phyloP scores from a whole-genome alignment of 2,329 filamentous ascomycete genomes.

The Xylariaceae sp. region DNA sequence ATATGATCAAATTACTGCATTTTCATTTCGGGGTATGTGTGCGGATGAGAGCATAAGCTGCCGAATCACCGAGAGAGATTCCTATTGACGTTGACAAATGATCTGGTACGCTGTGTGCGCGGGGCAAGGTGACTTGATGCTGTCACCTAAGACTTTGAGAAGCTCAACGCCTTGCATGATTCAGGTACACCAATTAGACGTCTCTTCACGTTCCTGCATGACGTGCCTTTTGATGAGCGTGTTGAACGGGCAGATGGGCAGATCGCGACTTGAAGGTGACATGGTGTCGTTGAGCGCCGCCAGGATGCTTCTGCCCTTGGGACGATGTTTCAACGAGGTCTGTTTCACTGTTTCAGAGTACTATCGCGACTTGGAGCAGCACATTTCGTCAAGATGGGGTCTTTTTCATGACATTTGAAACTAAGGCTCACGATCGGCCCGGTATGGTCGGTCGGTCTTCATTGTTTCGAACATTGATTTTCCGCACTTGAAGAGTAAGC shows the following conservation, averaged over 20 bases:
- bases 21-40: too few relatives aligned
- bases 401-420: neutral
- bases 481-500: neutral
- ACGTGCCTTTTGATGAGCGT: neutral
- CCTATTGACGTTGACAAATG: too few relatives aligned
- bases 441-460: neutral
- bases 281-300: too few relatives aligned
- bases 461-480: neutral
- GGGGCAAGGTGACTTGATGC: too few relatives aligned
- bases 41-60: too few relatives aligned
- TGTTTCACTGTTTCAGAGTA: neutral
- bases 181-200: neutral
- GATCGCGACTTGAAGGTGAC: too few relatives aligned
- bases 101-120: too few relatives aligned
- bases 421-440: neutral
- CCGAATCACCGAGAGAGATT: neutral
- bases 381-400: neutral
- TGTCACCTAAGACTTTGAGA: too few relatives aligned
- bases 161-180: neutral
- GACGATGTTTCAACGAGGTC: neutral
- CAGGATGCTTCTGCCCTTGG: neutral
- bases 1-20: too few relatives aligned
- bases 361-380: neutral
- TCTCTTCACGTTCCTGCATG: neutral
- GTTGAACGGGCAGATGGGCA: too few relatives aligned